Base-by-base conservation (phyloP, 2,329 filamentous ascomycete genomes). In the Cytospora mali region DNA sequence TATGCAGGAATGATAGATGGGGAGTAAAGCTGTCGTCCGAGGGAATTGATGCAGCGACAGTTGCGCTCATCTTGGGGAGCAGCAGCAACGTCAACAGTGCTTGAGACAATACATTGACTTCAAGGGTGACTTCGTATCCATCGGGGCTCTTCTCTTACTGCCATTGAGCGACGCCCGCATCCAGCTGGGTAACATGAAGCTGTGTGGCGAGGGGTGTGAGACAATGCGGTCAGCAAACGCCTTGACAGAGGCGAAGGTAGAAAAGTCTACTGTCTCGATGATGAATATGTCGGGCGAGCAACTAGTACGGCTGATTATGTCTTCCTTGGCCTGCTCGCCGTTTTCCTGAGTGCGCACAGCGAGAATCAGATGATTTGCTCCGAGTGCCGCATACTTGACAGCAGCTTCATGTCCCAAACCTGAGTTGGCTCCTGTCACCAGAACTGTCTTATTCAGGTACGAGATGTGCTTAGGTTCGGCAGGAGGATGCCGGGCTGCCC, bases 81-180 rank as follows among this genome's bases (percentile, higher is more conserved):
- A 88, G 75, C 0, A 85, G 69, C 3, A 86, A 61, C 0, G 77
- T 81, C 14, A 88, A 72, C 0, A 87, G 74, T 6, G 79, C 76
- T 0, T 82, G 87, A 2, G 84, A 85, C 0, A 88, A 71, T 0
- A 80, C 76, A 67, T 88, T 87, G 66, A 87, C 80, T 70, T 87
- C 84, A 6, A 87, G 64, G 0, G 76, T 79, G 53, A 76, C 72
- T 64, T 84, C 82, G 74, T 78, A 82, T 4, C 79, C 81, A 14
- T 79, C 77, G 1, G 71, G 55, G 0, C 75, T 76, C 1, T 68
- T 61, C 3, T 62, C 66, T 65, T 76, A 80, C 25, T 73, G 68
- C 16, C 74, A 70, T 52, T 75, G 74, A 65, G 75, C 75, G 6
- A 79, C 57, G n/a, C 79, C 79, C 0, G 78, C 79, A 62, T 80